Evolutionary conservation across 345 rosid genomes (phyloP).

Genomic region (Eucalyptus sp.): DNA sequence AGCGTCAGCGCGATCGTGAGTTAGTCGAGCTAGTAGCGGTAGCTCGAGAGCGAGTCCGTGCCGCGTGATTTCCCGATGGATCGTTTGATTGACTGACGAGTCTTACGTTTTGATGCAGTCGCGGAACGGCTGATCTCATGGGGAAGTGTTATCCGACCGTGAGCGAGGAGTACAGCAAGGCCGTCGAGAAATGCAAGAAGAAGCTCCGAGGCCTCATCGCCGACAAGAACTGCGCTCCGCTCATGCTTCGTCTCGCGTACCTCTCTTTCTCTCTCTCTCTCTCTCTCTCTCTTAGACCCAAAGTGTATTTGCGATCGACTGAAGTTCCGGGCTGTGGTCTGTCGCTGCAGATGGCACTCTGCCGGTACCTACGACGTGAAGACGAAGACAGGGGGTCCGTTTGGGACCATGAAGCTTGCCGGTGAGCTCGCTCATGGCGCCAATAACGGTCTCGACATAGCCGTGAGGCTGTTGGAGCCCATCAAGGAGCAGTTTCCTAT

Average conservation of each 20-base stretch:
- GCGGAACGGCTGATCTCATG: slow-evolving; percentile 14
- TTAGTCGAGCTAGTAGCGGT: neutral
- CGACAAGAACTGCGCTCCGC: slow-evolving; percentile 86
- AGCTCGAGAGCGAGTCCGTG: neutral
- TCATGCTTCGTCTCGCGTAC: slow-evolving; percentile 93
- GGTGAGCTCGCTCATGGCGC: slow-evolving; percentile 77
- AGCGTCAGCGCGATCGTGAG: neutral
- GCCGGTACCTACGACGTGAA: slow-evolving; percentile 85
- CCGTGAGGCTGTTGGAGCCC: slow-evolving; percentile 77
- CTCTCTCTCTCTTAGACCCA: neutral
- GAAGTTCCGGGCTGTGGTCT: neutral
- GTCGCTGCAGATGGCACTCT: slow-evolving; percentile 76
- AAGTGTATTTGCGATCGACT: neutral
- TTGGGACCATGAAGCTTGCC: slow-evolving; percentile 66
- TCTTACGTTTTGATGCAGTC: neutral
- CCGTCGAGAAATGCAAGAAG: slow-evolving; percentile 66
- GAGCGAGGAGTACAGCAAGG: slow-evolving; percentile 70
- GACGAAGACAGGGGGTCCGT: slow-evolving; percentile 87
- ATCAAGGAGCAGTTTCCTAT: slow-evolving; percentile 74
- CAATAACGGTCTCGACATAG: slow-evolving; percentile 78
- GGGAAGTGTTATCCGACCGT: slow-evolving; percentile 76
- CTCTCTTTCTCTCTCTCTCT: neutral
- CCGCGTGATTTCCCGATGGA: neutral
- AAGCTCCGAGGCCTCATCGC: slow-evolving; percentile 86
- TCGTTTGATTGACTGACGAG: neutral